These are phyloP conservation scores for Voacanga thouarsii DNA, from an alignment of 257 asterid species.

Conservation along the genomic window DNA sequence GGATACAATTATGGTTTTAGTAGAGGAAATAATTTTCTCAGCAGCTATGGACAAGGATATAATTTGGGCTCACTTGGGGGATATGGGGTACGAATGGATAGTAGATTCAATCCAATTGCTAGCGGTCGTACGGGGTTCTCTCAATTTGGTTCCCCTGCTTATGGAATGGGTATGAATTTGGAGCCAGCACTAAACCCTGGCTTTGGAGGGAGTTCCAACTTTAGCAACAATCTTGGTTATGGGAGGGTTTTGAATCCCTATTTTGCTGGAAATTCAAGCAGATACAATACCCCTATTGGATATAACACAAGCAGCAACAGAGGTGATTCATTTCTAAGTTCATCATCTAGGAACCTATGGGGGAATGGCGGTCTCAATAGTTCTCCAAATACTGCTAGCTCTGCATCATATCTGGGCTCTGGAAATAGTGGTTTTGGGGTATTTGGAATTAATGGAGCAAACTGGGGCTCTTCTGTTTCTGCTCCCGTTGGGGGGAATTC, in stretches of 20 bases:
- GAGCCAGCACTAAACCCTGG: conserved; percentile 58
- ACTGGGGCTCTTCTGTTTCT: conserved; percentile 65
- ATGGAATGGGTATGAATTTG: conserved; percentile 65
- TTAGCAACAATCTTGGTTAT: conserved; percentile 55
- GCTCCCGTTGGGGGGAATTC: conserved; percentile 51
- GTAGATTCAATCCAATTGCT: conserved; percentile 58
- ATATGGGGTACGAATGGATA: conserved; percentile 62
- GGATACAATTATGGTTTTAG: conserved; percentile 57
- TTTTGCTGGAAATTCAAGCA: conserved; percentile 47
- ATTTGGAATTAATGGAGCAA: conserved; percentile 58
- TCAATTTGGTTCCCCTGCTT: conserved; percentile 41
- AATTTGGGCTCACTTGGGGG: conserved; percentile 54
- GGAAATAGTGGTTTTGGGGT: conserved; percentile 60
- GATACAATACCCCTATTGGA: conserved; percentile 70
- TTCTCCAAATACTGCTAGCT: conserved; percentile 45
- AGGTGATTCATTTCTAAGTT: conserved; percentile 50
- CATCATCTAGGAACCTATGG: conserved; percentile 59
- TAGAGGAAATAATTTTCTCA: conserved; percentile 56
- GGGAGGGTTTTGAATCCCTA: conserved; percentile 61
- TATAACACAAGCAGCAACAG: conserved; percentile 47
- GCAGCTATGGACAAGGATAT: conserved; percentile 56
- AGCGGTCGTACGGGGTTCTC: conserved; percentile 61
- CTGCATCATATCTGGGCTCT: conserved; percentile 59
- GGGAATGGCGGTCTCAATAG: conserved; percentile 57
- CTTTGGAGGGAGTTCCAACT: conserved; percentile 58